Conservation (phyloP, 177 flowering plant genomes). For the Vitis hybrid region DNA sequence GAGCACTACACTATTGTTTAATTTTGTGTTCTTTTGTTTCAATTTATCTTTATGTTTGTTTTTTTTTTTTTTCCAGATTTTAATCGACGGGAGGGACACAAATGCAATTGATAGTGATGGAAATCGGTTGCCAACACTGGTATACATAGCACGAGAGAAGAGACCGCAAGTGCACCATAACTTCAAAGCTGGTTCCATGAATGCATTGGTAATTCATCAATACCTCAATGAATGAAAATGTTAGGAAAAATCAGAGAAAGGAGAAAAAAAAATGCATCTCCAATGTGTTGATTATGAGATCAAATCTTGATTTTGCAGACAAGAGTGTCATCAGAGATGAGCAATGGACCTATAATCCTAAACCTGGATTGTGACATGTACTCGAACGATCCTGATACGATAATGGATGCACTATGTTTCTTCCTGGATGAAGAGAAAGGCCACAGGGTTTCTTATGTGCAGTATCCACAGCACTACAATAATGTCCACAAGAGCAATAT, state of each 20-base stretch:
- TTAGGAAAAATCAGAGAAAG: no score
- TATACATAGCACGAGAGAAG: constrained; percentile 48
- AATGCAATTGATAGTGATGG: constrained; percentile 28
- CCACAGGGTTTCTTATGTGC: constrained; percentile 28
- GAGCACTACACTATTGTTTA: no score
- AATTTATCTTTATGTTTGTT: neutral
- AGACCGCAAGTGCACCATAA: constrained; percentile 29
- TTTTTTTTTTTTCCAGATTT: constrained; percentile 11
- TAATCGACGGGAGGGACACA: constrained; percentile 30
- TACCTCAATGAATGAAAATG: no score
- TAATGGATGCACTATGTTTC: constrained; percentile 33
- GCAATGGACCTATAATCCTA: constrained; percentile 30
- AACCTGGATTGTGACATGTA: constrained; percentile 49
- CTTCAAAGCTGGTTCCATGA: constrained; percentile 30
- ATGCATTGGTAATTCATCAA: constrained; percentile 18
- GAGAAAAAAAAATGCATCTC: no score
- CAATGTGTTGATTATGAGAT: no score
- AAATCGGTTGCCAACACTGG: constrained; percentile 29
- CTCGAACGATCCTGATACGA: constrained; percentile 24
- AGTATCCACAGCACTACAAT: constrained; percentile 30
- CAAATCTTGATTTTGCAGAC: constrained; percentile 19
- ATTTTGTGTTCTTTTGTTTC: neutral
- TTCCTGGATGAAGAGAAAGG: constrained; percentile 39
- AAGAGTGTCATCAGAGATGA: constrained; percentile 43
- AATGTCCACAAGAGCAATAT: constrained; percentile 33